A percentile compares a stretch with the other conserved stretches of the same genome.
Evolutionary conservation across 306 rosid species (phyloP).

Genomic region (Senna siamea): DNA sequence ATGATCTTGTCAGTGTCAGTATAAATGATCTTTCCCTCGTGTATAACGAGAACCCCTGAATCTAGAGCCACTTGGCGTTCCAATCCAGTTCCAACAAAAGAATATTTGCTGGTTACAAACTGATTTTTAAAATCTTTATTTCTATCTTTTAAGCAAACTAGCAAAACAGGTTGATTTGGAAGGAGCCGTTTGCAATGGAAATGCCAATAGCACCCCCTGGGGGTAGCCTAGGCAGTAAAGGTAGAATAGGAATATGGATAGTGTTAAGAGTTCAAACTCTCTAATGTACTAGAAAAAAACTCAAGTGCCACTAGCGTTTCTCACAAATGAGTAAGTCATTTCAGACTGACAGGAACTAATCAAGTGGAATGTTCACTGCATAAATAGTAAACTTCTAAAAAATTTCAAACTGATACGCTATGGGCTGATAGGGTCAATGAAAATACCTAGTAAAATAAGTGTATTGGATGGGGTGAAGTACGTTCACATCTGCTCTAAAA

Average conservation of each 20-base stretch:
- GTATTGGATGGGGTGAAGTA: neutral
- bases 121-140: no score
- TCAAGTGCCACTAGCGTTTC: neutral
- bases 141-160: neutral
- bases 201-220: no score
- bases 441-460: neutral
- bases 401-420: neutral
- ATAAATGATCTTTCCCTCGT: no score
- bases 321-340: constrained; percentile 13
- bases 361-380: constrained; percentile 15
- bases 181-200: neutral
- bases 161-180: neutral
- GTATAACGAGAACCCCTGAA: no score
- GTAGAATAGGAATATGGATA: no score
- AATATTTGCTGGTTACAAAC: neutral
- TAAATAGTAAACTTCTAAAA: constrained; percentile 5
- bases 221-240: no score
- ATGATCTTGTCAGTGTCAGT: no score
- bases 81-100: no score
- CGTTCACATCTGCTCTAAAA: constrained; percentile 17
- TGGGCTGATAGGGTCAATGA: neutral
- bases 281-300: no score
- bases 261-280: no score
- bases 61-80: no score
- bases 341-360: constrained; percentile 13